phyloP scores from a whole-genome alignment of 2,329 filamentous ascomycete genomes.

The Xylariaceae sp. region DNA sequence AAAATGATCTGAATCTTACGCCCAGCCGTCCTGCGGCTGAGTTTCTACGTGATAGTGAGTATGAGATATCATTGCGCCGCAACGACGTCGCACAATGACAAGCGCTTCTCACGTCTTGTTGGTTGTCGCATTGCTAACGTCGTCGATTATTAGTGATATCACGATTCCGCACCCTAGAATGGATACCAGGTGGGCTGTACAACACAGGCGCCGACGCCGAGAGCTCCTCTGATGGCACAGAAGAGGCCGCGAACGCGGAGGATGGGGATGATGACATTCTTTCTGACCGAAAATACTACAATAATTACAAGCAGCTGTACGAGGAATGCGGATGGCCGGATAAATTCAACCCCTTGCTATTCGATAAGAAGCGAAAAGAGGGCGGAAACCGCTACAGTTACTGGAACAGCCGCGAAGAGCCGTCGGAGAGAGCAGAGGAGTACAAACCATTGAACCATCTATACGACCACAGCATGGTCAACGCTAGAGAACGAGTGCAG shows the following conservation, averaged over 20 bases:
- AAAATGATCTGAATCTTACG: slow-evolving; percentile 8
- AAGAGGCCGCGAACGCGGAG: too few species aligned
- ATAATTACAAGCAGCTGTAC: slow-evolving; percentile 10
- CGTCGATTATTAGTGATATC: slow-evolving; percentile 2
- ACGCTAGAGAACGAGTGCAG: slow-evolving; percentile 10
- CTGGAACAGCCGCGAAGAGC: background rate
- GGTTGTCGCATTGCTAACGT: background rate
- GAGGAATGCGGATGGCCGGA: slow-evolving; percentile 15
- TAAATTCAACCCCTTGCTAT: slow-evolving; percentile 13
- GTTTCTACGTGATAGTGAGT: slow-evolving; percentile 14
- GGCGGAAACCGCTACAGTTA: slow-evolving; percentile 4
- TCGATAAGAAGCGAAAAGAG: slow-evolving; percentile 3
- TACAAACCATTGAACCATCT: slow-evolving; percentile 7
- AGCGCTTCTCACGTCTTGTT: background rate
- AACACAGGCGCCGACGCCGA: background rate
- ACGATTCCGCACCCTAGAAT: slow-evolving; percentile 8
- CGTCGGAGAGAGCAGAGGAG: slow-evolving; percentile 2
- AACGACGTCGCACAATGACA: too few species aligned
- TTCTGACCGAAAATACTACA: background rate
- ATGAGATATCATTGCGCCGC: background rate
- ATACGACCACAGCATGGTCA: slow-evolving; percentile 1
- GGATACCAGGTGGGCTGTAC: slow-evolving; percentile 17
- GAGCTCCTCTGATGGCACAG: too few species aligned
- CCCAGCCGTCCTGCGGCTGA: slow-evolving; percentile 11
- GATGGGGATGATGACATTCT: too few species aligned